Percentiles rank a stretch among this genome's conserved stretches.
phyloP scores from a whole-genome alignment of 306 rosid genomes.

The Coriaria nepalensis region DNA sequence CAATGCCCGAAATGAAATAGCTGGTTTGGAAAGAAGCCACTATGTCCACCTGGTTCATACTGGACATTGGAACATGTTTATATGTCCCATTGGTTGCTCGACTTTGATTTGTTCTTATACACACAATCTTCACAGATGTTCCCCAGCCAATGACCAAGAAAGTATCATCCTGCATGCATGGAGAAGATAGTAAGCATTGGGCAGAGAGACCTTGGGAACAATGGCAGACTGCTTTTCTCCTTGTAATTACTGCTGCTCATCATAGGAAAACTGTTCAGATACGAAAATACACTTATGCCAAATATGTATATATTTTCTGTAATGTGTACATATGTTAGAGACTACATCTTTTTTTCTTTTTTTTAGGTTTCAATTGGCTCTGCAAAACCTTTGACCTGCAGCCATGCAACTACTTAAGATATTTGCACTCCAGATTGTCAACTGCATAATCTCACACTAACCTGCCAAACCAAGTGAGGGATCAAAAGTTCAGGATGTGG shows the following conservation, averaged over 20 bases:
- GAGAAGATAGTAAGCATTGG: slow-evolving; percentile 18
- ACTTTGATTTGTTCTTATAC: slow-evolving; percentile 46
- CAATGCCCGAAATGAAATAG: slow-evolving; percentile 87
- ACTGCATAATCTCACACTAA: slow-evolving; percentile 29
- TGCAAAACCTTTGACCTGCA: slow-evolving; percentile 9
- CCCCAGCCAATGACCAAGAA: slow-evolving; percentile 98
- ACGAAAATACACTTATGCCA: no score
- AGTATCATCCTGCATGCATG: slow-evolving; percentile 59
- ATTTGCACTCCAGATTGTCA: slow-evolving; percentile 12
- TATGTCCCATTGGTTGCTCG: slow-evolving; percentile 57
- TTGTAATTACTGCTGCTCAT: no score
- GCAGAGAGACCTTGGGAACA: background rate
- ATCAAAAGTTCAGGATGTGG: slow-evolving; percentile 84
- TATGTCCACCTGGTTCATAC: slow-evolving; percentile 70
- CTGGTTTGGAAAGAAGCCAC: slow-evolving; percentile 92
- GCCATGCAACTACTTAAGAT: slow-evolving; percentile 13
- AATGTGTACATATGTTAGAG: no score
- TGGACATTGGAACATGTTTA: slow-evolving; percentile 46
- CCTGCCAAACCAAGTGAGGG: slow-evolving; percentile 99
- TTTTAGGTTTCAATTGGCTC: no score
- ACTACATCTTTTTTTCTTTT: background rate
- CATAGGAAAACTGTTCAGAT: no score
- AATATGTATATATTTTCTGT: no score
- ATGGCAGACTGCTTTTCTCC: no score
- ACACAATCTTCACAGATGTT: slow-evolving; percentile 79